Conservation (phyloP, 2,329 filamentous ascomycete genomes). For the Stachybotrys elegans region DNA sequence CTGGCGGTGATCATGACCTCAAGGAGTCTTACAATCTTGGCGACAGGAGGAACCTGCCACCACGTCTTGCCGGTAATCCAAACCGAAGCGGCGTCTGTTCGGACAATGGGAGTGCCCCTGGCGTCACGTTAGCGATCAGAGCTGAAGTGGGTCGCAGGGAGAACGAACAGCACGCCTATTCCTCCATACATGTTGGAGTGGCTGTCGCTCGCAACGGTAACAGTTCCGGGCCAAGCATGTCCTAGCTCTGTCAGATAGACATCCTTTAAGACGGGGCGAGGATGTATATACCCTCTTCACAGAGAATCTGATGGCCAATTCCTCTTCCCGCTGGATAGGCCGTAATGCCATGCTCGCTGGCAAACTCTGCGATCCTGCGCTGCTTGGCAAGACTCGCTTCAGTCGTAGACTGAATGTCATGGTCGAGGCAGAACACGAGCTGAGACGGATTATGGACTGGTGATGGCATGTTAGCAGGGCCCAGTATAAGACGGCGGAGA, state of each 20-base stretch:
- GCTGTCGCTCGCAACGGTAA: conserved; percentile 72
- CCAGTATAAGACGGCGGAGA: no score
- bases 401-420: conserved; percentile 81
- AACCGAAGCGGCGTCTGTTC: conserved; percentile 82
- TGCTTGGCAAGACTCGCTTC: conserved; percentile 82
- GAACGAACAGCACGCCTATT: conserved; percentile 6
- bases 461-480: no score
- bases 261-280: background rate
- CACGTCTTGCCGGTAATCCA: conserved; percentile 81
- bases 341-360: conserved; percentile 66
- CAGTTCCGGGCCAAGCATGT: conserved; percentile 77
- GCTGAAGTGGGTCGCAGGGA: no score
- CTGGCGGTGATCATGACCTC: conserved; percentile 69
- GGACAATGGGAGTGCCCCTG: conserved; percentile 69
- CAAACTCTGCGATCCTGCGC: conserved; percentile 74
- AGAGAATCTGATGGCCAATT: conserved; percentile 90
- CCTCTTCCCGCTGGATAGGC: conserved; percentile 75
- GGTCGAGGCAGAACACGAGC: conserved; percentile 79
- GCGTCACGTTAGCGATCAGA: background rate
- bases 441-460: conserved; percentile 67
- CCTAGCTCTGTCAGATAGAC: conserved; percentile 35
- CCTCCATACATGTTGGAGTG: conserved; percentile 79
- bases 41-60: conserved; percentile 85
- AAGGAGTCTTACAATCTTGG: conserved; percentile 66
- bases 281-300: conserved; percentile 48